Evolutionary conservation across 2,329 filamentous ascomycete genomes (phyloP).

Genomic region (Colletotrichum chlorophyti): DNA sequence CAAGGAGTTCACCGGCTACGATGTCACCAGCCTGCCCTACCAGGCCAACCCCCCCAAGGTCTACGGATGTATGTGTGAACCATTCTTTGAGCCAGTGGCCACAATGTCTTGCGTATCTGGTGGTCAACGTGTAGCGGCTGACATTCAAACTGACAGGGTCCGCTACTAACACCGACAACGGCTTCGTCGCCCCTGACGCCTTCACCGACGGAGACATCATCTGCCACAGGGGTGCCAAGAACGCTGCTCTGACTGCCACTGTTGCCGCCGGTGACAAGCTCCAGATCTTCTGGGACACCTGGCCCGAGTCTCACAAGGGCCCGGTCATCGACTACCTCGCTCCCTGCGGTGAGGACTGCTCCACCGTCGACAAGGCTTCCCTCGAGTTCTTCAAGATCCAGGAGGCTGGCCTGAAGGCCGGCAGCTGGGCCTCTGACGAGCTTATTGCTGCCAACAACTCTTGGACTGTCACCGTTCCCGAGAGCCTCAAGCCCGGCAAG

Average conservation of each 20-base stretch:
- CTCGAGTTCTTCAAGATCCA: constrained; percentile 68
- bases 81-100: too few relatives aligned
- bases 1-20: constrained; percentile 38
- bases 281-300: constrained; percentile 67
- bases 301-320: constrained; percentile 70
- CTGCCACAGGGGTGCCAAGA: constrained; percentile 51
- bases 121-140: too few relatives aligned
- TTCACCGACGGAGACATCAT: constrained; percentile 51
- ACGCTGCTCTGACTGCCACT: constrained; percentile 45
- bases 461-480: constrained; percentile 55
- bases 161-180: constrained; percentile 42
- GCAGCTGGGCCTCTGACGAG: constrained; percentile 62
- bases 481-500: constrained; percentile 53
- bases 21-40: constrained; percentile 35
- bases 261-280: constrained; percentile 67
- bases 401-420: constrained; percentile 55
- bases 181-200: constrained; percentile 52
- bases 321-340: constrained; percentile 68
- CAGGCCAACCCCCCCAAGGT: constrained; percentile 36
- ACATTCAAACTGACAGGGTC: too few relatives aligned
- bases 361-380: constrained; percentile 54
- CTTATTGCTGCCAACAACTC: constrained; percentile 53
- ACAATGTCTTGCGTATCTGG: too few relatives aligned
- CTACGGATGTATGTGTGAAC: too few relatives aligned
- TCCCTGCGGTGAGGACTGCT: constrained; percentile 60